Base-by-base conservation (phyloP, 495 filamentous ascomycete species). In the Cladorrhinum samala region DNA sequence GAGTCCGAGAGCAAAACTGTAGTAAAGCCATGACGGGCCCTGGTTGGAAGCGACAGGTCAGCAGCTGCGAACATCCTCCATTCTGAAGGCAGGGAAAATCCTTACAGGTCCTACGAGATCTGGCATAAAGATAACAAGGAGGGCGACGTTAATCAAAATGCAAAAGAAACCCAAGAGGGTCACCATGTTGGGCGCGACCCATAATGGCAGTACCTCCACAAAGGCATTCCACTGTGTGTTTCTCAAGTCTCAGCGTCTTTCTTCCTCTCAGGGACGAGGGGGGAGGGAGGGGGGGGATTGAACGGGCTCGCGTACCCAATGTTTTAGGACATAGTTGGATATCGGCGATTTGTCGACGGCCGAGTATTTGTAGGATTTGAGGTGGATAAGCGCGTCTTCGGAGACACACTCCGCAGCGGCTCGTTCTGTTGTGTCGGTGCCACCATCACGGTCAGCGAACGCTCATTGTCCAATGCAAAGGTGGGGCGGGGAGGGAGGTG, bases 111-210 rank as follows among this genome's bases (percentile, higher is more conserved):
- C 94, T 23, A 89, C 79, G 21, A 98, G 76, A 73, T 96, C 93
- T 46, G 94, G 94, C 76, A 97, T 86, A 61, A 82, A 86, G 38
- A 94, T 75, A 45, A 85, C 82, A 50, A 96, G 76, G 46, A 91
- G 74, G 44, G 77, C 81, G 50, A 98, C 86, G 65, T 98, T 96
- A 44, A 72, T 81, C 13, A 98, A 73, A 58, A 98, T 95, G 72
- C 88, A 97, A 70, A 87, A 82, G 80, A 98, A 97, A 52, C 93
- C 93, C 19, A 98, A 67, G 8, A 98, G 82, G 58, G 93, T 98
- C 33, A 98, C 92, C 82, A 95, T 91, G 67, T 98, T 98, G 7
- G 93, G 93, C 11, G 94, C 94, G 27, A 98, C 77, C 90, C 91
- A 98, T 80, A 95, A 69, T 51, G 93, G 93, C 58, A 98, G 70